These are phyloP conservation scores for Malassezia slooffiae DNA, from an alignment of 1,284 basidiomycete genomes.

Conservation along the genomic window DNA sequence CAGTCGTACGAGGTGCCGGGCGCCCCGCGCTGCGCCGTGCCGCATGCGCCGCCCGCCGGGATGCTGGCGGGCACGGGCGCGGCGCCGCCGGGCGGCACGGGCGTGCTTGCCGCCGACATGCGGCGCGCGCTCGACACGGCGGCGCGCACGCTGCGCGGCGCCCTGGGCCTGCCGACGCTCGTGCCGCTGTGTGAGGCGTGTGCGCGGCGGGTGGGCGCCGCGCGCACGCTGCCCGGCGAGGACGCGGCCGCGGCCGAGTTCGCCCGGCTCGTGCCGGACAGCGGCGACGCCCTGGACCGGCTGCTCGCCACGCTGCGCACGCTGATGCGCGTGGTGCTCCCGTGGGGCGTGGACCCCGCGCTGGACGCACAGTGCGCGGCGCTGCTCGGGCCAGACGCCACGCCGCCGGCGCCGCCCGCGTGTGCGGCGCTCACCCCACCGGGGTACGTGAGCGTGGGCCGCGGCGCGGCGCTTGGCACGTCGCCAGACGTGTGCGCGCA, in stretches of 20 bases:
- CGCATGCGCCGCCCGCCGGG: slow-evolving; percentile 19
- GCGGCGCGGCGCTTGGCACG: slow-evolving; percentile 1
- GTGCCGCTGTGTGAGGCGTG: slow-evolving; percentile 1
- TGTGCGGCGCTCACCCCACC: background rate
- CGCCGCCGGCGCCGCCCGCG: background rate
- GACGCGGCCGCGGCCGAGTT: background rate
- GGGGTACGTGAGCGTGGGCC: slow-evolving; percentile 5
- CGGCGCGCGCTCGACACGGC: slow-evolving; percentile 36
- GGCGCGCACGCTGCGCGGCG: slow-evolving; percentile 13
- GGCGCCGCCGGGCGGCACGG: slow-evolving; percentile 17
- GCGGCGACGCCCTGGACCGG: slow-evolving; percentile 21
- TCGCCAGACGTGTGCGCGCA: slow-evolving; percentile 4
- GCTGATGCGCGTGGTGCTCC: slow-evolving; percentile 25
- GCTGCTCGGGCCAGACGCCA: too few relatives aligned
- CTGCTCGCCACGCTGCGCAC: slow-evolving; percentile 27
- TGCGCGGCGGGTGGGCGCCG: background rate
- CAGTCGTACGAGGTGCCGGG: slow-evolving; percentile 16
- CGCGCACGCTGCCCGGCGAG: slow-evolving; percentile 1
- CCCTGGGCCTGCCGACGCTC: slow-evolving; percentile 4
- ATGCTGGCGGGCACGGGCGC: slow-evolving; percentile 24
- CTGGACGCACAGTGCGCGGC: slow-evolving; percentile 15
- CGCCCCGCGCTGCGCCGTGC: slow-evolving; percentile 16
- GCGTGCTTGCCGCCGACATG: slow-evolving; percentile 30
- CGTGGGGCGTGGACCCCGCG: slow-evolving; percentile 16
- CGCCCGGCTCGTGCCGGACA: slow-evolving; percentile 10